Percentiles rank a stretch among this genome's conserved stretches.
phyloP scores from a whole-genome alignment of 2,329 filamentous ascomycete species.

The Gnomoniopsis smithogilvyi region DNA sequence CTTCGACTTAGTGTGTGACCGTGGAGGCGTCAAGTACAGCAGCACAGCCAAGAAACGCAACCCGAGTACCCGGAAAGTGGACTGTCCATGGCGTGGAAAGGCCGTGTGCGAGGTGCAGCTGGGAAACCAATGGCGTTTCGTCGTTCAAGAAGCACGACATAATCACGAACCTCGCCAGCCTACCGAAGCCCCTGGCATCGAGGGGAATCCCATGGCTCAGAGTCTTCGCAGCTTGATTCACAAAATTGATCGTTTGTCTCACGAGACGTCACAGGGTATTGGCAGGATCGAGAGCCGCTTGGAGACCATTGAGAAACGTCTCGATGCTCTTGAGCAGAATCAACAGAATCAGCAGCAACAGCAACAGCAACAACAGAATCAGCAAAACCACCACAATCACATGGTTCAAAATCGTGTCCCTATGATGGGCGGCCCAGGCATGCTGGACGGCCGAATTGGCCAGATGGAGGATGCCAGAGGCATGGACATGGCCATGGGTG shows the following conservation, averaged over 20 bases:
- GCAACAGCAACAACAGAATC: constrained; percentile 3
- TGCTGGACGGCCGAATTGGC: constrained; percentile 25
- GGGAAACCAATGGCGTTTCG: constrained; percentile 62
- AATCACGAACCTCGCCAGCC: constrained; percentile 59
- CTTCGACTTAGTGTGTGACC: constrained; percentile 61
- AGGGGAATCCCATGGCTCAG: constrained; percentile 56
- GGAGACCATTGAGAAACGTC: constrained; percentile 47
- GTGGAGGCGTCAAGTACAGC: constrained; percentile 62
- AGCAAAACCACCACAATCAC: constrained; percentile 16
- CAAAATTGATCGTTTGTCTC: constrained; percentile 56
- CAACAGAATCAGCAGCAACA: constrained; percentile 19
- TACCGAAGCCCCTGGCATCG: constrained; percentile 51
- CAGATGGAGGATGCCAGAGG: constrained; percentile 34
- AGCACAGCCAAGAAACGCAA: constrained; percentile 64
- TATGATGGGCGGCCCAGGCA: constrained; percentile 20
- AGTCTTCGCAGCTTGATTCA: constrained; percentile 56
- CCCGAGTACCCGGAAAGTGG: constrained; percentile 61
- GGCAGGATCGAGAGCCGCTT: constrained; percentile 47
- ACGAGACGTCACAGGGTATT: constrained; percentile 53
- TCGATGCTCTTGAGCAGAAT: constrained; percentile 47
- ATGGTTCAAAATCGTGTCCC: constrained; percentile 20
- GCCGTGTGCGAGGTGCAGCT: constrained; percentile 62
- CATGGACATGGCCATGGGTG: constrained; percentile 36
- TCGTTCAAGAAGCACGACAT: constrained; percentile 56
- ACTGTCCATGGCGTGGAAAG: constrained; percentile 62